A percentile compares a stretch with the other conserved stretches of the same genome.
These are phyloP conservation scores for Apiotrichum porosum DNA, from an alignment of 1,284 basidiomycete species.

Conservation along the genomic window DNA sequence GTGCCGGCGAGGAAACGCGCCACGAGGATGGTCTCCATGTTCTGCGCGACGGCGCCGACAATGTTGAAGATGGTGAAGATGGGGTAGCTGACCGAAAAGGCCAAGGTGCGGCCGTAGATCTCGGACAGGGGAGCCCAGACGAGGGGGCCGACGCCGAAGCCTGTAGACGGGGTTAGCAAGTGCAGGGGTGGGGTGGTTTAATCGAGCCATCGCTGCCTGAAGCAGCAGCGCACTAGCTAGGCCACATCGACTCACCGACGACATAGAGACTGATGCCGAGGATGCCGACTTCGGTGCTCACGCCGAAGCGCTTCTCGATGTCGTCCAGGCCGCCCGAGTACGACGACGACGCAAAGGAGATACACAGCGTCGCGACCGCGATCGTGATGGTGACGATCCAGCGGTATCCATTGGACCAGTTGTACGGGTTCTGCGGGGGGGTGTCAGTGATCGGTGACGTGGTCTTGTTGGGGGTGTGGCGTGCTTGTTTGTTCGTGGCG, in stretches of 20 bases:
- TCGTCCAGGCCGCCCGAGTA: conserved; percentile 58
- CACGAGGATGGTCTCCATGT: conserved; percentile 58
- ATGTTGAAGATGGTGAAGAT: conserved; percentile 62
- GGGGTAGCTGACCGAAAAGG: conserved; percentile 54
- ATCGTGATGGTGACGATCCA: conserved; percentile 30
- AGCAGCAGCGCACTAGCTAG: background rate
- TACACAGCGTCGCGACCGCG: conserved; percentile 56
- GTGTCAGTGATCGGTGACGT: too few species aligned
- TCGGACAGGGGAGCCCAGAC: conserved; percentile 64
- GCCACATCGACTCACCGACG: conserved; percentile 23
- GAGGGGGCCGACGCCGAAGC: conserved; percentile 54
- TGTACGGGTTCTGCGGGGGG: conserved; percentile 55
- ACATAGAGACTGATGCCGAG: conserved; percentile 53
- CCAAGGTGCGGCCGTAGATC: conserved; percentile 56
- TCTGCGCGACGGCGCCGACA: conserved; percentile 59
- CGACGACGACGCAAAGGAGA: conserved; percentile 57
- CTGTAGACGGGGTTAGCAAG: conserved; percentile 1
- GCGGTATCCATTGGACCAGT: conserved; percentile 56
- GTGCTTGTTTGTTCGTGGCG: too few species aligned
- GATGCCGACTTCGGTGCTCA: conserved; percentile 55
- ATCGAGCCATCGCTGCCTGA: background rate
- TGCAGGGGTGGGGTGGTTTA: too few species aligned
- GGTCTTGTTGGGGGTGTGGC: too few species aligned
- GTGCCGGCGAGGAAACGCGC: conserved; percentile 43
- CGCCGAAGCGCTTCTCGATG: conserved; percentile 53